Percentiles rank a stretch among this genome's conserved stretches.
Evolutionary conservation across 345 rosid genomes (phyloP).

Genomic region (Gossypium stocksii): DNA sequence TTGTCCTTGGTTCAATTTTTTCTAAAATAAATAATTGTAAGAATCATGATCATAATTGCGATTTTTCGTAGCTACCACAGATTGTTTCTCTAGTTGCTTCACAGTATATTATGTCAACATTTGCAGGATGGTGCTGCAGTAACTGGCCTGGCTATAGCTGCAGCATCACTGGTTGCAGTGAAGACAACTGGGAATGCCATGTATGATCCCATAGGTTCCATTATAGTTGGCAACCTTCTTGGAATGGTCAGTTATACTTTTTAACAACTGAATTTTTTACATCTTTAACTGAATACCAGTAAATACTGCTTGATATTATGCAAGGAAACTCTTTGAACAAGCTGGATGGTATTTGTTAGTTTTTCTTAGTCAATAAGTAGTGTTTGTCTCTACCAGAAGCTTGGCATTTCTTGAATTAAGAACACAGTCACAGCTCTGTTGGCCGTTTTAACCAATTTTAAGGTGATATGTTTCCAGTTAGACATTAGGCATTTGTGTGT

Average conservation of each 20-base stretch:
- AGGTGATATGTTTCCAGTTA: not conserved
- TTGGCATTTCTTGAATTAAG: not conserved
- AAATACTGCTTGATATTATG: not conserved
- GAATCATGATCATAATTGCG: not conserved
- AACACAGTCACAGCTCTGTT: not conserved
- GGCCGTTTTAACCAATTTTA: not conserved
- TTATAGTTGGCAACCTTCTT: constrained; percentile 83
- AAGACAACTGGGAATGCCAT: constrained; percentile 80
- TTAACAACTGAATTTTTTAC: not conserved
- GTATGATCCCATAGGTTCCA: constrained; percentile 93
- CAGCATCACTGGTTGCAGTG: constrained; percentile 83
- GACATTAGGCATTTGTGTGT: not conserved
- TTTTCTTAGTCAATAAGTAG: not conserved
- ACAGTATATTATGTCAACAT: constrained; percentile 15
- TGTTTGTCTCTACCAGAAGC: not conserved
- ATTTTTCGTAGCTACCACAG: not conserved
- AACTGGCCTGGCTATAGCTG: constrained; percentile 87
- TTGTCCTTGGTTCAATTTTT: not conserved
- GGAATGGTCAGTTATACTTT: constrained; percentile 61
- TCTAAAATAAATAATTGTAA: not conserved
- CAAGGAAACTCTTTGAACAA: constrained; percentile 3
- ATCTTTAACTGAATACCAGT: constrained; percentile 2
- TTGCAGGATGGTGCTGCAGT: constrained; percentile 98
- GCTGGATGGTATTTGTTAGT: not conserved
- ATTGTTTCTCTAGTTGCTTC: not conserved